Conservation (phyloP, 768 basidiomycete genomes). For the Lentinula sp. region DNA sequence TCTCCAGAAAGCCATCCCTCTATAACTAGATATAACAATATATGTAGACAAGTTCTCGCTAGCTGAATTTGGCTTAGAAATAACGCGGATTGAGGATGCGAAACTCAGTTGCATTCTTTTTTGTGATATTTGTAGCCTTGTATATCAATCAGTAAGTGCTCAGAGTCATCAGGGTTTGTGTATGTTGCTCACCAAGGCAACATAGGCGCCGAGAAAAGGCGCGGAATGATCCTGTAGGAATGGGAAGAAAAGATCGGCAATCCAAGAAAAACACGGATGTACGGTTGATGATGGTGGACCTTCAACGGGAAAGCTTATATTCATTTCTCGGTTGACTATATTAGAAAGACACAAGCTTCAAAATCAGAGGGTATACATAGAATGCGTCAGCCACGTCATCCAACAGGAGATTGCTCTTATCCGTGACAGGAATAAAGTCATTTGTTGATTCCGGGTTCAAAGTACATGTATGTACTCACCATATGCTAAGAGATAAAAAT, state of each 20-base stretch:
- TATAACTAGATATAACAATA: not conserved
- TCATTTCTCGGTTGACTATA: too few relatives aligned
- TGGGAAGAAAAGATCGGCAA: too few relatives aligned
- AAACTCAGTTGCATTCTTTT: conserved; percentile 19
- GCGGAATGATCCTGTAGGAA: too few relatives aligned
- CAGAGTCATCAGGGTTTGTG: not conserved
- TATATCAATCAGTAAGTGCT: not conserved
- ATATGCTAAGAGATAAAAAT: not conserved
- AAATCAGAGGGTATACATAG: too few relatives aligned
- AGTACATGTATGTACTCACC: not conserved
- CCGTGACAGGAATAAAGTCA: too few relatives aligned
- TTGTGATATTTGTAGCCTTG: not conserved
- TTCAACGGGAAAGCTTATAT: too few relatives aligned
- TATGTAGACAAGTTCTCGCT: not conserved
- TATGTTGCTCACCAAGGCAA: not conserved
- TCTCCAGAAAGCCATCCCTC: not conserved
- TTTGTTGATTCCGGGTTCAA: too few relatives aligned
- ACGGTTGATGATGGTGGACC: too few relatives aligned
- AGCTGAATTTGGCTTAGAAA: not conserved
- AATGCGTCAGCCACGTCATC: too few relatives aligned
- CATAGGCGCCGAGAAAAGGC: not conserved
- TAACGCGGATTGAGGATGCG: not conserved
- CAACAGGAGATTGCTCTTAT: too few relatives aligned
- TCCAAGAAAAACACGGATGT: too few relatives aligned
- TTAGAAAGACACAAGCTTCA: too few relatives aligned